A percentile compares a stretch with the other conserved stretches of the same genome.
phyloP scores from a whole-genome alignment of 352 stramenopile genomes.

The Elongisporangium senticosum region DNA sequence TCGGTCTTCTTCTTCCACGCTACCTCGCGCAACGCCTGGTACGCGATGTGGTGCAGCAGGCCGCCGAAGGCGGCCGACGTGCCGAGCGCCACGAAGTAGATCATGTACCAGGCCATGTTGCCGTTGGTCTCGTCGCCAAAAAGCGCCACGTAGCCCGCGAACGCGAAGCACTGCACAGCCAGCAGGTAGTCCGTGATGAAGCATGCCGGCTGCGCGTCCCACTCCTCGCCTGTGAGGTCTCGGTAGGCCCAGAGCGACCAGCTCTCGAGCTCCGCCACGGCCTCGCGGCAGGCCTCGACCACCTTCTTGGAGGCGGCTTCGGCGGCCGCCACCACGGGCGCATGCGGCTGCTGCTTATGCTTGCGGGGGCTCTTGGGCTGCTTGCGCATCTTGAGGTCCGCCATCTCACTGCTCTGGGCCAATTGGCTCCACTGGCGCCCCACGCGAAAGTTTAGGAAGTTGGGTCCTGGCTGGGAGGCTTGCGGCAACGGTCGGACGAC shows the following conservation, averaged over 20 bases:
- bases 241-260: constrained; percentile 79
- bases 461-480: background rate
- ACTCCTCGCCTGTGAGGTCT: constrained; percentile 70
- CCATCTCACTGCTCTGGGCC: background rate
- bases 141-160: constrained; percentile 73
- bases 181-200: constrained; percentile 87
- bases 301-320: constrained; percentile 22
- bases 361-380: background rate
- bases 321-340: constrained; percentile 4
- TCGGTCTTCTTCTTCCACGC: constrained; percentile 69
- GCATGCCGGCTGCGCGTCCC: constrained; percentile 81
- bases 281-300: constrained; percentile 54
- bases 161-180: constrained; percentile 78
- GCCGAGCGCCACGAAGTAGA: constrained; percentile 84
- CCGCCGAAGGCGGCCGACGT: constrained; percentile 74
- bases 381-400: background rate
- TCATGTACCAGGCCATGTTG: constrained; percentile 68
- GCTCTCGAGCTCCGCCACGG: constrained; percentile 66
- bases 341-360: background rate
- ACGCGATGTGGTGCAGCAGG: constrained; percentile 77
- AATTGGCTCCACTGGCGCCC: background rate
- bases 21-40: constrained; percentile 64
- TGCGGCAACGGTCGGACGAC: background rate
- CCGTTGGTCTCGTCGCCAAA: constrained; percentile 50
- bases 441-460: background rate